phyloP scores from a whole-genome alignment of 192 early-diverging fungal genomes.

The Linnemannia hyalina region DNA sequence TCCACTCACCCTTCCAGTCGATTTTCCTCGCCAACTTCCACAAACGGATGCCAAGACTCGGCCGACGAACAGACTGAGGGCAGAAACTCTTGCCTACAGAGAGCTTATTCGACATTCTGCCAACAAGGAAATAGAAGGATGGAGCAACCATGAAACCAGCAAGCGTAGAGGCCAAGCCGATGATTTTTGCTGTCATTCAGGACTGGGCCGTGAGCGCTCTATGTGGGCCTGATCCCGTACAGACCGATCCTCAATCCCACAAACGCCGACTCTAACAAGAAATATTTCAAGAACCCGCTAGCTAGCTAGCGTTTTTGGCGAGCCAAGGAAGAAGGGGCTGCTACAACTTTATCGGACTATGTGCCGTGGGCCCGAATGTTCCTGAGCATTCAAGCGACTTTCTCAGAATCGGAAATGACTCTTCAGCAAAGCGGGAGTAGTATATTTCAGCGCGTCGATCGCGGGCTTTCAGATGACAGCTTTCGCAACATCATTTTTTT shows the following conservation, averaged over 20 bases:
- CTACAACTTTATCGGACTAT: constrained; percentile 1
- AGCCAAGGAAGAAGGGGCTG: background rate
- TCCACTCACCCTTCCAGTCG: background rate
- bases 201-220: background rate
- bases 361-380: background rate
- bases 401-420: constrained; percentile 1
- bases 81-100: background rate
- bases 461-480: background rate
- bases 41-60: background rate
- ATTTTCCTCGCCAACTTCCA: background rate
- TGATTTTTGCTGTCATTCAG: background rate
- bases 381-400: constrained; percentile 5
- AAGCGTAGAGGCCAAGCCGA: background rate
- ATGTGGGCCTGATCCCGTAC: background rate
- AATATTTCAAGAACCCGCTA: background rate
- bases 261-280: background rate
- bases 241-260: background rate
- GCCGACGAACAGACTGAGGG: background rate
- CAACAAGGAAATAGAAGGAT: background rate
- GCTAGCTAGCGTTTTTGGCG: background rate
- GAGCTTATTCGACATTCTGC: background rate
- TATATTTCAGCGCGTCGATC: background rate
- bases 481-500: background rate
- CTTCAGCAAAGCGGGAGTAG: constrained; percentile 3
- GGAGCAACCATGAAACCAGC: background rate